Conservation (phyloP, 306 rosid species). For the Spatholobus suberectus region DNA sequence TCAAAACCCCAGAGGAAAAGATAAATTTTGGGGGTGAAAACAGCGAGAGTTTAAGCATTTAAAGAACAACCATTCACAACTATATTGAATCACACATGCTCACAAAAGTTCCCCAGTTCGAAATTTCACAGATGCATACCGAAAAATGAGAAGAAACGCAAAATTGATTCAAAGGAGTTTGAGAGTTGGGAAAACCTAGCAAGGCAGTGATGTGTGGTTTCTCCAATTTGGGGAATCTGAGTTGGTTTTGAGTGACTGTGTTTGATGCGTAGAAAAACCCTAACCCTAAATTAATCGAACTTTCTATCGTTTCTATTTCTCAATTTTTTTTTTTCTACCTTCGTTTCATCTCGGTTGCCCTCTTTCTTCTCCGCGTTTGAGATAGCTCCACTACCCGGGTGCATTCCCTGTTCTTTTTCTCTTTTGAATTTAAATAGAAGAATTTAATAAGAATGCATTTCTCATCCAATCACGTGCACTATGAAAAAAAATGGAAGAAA, state of each 20-base stretch:
- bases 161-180: conserved; percentile 6
- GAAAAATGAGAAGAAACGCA: not conserved
- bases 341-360: not conserved
- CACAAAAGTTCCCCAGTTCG: not conserved
- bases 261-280: conserved; percentile 13
- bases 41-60: not conserved
- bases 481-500: not conserved
- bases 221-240: conserved; percentile 28
- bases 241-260: not conserved
- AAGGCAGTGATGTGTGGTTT: conserved; percentile 1
- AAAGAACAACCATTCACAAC: not conserved
- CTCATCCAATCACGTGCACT: not conserved
- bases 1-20: not conserved
- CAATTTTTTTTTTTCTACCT: not conserved
- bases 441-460: not conserved
- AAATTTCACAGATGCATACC: not conserved
- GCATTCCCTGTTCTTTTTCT: not conserved
- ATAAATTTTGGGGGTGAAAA: not conserved
- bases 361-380: conserved; percentile 5
- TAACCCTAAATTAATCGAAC: conserved; percentile 30
- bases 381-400: not conserved
- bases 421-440: not conserved
- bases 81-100: not conserved
- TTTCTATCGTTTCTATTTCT: not conserved
- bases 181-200: conserved; percentile 15